These are phyloP conservation scores for Paramecium caudatum DNA, from an alignment of 73 alveolate genomes.

Conservation along the genomic window DNA sequence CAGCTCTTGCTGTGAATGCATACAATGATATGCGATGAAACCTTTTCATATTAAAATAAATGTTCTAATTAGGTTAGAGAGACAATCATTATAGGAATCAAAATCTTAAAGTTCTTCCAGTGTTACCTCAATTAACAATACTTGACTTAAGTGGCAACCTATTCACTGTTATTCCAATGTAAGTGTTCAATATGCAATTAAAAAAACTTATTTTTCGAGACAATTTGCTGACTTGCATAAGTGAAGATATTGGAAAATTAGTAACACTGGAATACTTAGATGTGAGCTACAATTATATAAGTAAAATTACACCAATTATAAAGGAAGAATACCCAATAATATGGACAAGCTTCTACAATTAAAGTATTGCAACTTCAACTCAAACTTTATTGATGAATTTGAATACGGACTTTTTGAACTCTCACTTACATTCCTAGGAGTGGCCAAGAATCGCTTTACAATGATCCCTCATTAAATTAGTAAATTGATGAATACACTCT, in stretches of 20 bases:
- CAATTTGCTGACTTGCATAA: background rate
- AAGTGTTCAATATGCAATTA: background rate
- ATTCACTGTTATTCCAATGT: background rate
- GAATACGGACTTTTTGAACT: background rate
- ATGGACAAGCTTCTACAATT: background rate
- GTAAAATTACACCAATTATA: background rate
- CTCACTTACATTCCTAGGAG: background rate
- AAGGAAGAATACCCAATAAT: conserved; percentile 25
- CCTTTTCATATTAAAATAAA: too few relatives aligned
- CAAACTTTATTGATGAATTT: conserved; percentile 14
- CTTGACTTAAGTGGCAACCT: conserved; percentile 27
- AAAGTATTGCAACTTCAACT: background rate
- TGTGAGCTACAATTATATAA: conserved; percentile 24
- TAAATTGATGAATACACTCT: background rate
- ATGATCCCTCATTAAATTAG: conserved; percentile 14
- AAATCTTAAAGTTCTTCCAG: too few relatives aligned
- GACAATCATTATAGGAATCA: too few relatives aligned
- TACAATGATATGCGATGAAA: conserved; percentile 18
- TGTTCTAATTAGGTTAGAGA: too few relatives aligned
- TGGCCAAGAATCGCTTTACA: background rate
- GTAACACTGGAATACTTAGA: background rate
- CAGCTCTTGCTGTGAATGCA: conserved; percentile 63
- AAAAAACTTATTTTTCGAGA: conserved; percentile 21
- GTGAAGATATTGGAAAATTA: background rate
- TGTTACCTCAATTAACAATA: background rate